Evolutionary conservation across 2,329 filamentous ascomycete species (phyloP), one percentile per base, ranked within the genome.

Genomic region (Alternaria tenuissima): DNA sequence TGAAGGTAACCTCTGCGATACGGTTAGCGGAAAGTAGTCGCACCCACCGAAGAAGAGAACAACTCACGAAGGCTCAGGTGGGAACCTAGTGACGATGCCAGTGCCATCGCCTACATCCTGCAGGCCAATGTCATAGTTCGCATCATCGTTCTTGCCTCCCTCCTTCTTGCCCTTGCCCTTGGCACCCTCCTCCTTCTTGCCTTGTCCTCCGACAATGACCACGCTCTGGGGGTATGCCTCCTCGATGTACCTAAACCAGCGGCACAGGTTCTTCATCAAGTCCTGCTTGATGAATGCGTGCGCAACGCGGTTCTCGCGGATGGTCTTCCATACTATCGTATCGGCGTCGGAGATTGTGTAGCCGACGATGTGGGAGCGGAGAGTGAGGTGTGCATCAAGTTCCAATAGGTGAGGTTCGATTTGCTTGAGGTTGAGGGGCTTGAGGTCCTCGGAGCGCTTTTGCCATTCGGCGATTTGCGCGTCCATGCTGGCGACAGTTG

Each of bases 231-330:
- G 91, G 79, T 94, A 91, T 38, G 86, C 87, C 70, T 92, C 87
- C 79, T 97, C 93, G 68, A 98, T 84, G 78, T 91, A 96, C 71
- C 84, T 86, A 80, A 94, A 97, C 94, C 94, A 98, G 67, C 94
- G 88, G 55, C 88, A 87, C 62, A 97, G 79, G 78, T 95, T 97
- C 60, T 86, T 83, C 68, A 94, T 87, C 28, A 87, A 82, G 44
- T 89, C 91, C 80, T 92, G 92, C 81, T 92, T 91, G 70, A 97
- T 85, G 69, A 91, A 92, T 4, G 91, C 88, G 67, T 91, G 86
- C 18, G 92, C 91, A n/a, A 93, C 91, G 63, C 92, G 90, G 82
- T 96, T 97, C 70, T 87, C 89, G 58, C 92, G 89, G 55, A 97
- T 85, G 5, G 91, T 89, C 71, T 90, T 87, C 92, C 93, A 98